Evolutionary conservation across 78 protist species (phyloP).

Genomic region (Dictyostelium firmibasis): DNA sequence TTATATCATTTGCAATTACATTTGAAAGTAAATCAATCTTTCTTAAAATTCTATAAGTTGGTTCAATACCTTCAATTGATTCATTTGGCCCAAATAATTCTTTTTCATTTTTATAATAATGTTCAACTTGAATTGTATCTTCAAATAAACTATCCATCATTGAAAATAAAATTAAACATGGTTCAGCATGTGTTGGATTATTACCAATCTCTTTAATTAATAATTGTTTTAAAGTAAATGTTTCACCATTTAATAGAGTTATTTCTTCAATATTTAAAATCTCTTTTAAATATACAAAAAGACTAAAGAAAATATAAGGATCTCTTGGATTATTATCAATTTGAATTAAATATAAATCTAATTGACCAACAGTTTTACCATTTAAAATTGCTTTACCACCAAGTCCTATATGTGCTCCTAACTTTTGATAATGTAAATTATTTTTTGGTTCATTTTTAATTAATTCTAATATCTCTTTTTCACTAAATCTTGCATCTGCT

Average conservation of each 20-base stretch:
- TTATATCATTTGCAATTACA: neutral
- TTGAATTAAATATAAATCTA: neutral
- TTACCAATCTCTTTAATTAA: neutral
- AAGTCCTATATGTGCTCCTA: neutral
- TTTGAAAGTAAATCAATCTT: neutral
- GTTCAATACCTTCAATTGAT: too few species aligned
- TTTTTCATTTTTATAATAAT: neutral
- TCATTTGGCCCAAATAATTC: too few species aligned
- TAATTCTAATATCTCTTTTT: neutral
- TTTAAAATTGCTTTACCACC: neutral
- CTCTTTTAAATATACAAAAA: neutral
- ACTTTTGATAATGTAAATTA: neutral
- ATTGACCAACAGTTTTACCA: neutral
- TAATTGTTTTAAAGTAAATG: neutral
- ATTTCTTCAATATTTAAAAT: too few species aligned
- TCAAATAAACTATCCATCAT: neutral
- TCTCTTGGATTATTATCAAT: neutral
- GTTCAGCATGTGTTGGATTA: neutral
- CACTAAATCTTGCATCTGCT: neutral
- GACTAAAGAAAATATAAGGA: neutral
- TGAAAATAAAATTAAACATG: neutral
- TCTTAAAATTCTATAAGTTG: neutral
- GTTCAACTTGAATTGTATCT: neutral
- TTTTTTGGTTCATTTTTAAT: neutral
- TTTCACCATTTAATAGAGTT: neutral